Base-by-base conservation (phyloP, 495 filamentous ascomycete genomes). In the Hyaloscypha finlandica region DNA sequence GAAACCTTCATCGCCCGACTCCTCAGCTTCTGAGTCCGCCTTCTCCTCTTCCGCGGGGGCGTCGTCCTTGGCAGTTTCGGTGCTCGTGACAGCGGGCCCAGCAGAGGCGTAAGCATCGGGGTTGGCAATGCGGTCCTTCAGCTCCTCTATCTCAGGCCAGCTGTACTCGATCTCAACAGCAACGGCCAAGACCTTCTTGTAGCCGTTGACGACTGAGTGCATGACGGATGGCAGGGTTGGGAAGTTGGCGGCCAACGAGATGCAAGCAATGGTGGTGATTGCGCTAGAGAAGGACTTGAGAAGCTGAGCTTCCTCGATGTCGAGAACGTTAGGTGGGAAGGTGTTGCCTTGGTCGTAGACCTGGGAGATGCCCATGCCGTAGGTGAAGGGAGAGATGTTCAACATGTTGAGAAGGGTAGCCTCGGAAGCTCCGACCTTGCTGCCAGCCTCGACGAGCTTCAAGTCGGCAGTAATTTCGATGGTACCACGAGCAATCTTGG, bases 401-500 rank as follows among this genome's bases (percentile, higher is more conserved):
- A 99, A 84, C 93, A 99, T 90, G 91, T 98, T 99, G 69, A 99
- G 89, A 68, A 99, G 87, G 73, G 94, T 94, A 73, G 95, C 94
- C 86, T 99, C 95, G 78, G 95, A 99, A 77, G 95, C 90, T 78
- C 96, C 95, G 85, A 99, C 95, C 85, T 97, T 97, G 84, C 48
- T 83, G 65, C 90, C 90, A 68, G 92, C 88, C 84, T 97, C 92
- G 82, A 97, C 90, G 75, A 99, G 90, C 91, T 97, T 98, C 76
- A 99, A 85, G 76, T 99, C 95, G 74, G 90, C 88, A 63, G 93
- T 97, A 80, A 99, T 99, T 94, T 99, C 95, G 80, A 99, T 98
- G 84, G 95, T 99, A 93, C 95, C 95, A 96, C 95, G 96, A 76
- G 95, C 95, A 83, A 99, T 99, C 91, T 99, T 99, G 85, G 95